Evolutionary conservation across 371 early-diverging fungal genomes (phyloP), one percentile per base, ranked within the genome.

Genomic region (Mortierella sp.): DNA sequence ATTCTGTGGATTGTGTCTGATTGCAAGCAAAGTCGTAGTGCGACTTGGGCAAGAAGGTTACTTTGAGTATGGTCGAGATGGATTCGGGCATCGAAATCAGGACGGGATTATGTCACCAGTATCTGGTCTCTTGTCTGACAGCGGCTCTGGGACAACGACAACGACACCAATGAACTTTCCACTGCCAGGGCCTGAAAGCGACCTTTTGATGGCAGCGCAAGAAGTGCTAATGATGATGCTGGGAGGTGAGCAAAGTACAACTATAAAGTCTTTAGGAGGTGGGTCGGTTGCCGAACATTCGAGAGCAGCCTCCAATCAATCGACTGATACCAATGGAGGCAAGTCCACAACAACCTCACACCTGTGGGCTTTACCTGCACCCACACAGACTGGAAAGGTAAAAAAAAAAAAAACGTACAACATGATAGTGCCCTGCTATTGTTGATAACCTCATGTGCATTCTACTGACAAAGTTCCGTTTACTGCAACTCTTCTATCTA

Each of bases 1-100:
- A 19, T 81, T 81, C 61, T 81, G 81, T 58, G 81, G 81, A 34
- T 41, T 81, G 49, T 81, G 81, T 49, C 58, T 81, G 41, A 74
- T 79, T 19, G 81, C 79, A 3, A 66, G 81, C 46, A 79, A 81
- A 41, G 58, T 68, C 4, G 71, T 79, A 0, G 23, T 79, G 21
- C 65, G 78, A 3, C 43, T 69, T 10, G 71, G 81, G n/a, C 74
- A 79, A 41, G 69, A 80, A 39, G 62, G 80, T 4, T 73, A 79
- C 62, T 61, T 74, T 71, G 67, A 64, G 54, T 71, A 72, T 46
- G 61, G 71, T n/a, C 65, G 72, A 23, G 74, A 67, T 23, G 76
- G 76, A 6, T 68, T 74, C 47, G 69, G 70, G 9, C 67, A 48
- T 14, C 61, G 55, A 26, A 56, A 23, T 38, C 54, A 39, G n/a